Percentiles rank a stretch among this genome's conserved stretches.
phyloP scores from a whole-genome alignment of 1,139 yeast genomes.

The Insectozyma bohioensis region DNA sequence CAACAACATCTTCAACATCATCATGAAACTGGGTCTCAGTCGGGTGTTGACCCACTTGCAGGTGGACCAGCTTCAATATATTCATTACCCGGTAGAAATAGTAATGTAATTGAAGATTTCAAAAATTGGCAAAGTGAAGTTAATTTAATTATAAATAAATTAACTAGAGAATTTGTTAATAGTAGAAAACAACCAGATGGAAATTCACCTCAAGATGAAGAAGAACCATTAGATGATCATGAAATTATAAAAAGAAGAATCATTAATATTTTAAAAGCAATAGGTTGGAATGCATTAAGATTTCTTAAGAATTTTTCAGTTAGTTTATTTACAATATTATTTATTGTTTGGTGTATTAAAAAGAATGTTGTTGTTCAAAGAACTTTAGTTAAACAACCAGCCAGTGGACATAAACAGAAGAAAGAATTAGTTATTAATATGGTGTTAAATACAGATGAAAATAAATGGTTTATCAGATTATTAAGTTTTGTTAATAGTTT shows the following conservation, averaged over 20 bases:
- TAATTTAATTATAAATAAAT: conserved; percentile 38
- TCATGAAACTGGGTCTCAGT: conserved; percentile 12
- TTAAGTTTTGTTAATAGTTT: conserved; percentile 39
- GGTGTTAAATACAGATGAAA: conserved; percentile 45
- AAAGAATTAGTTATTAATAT: conserved; percentile 47
- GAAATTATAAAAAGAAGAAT: conserved; percentile 26
- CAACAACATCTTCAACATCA: conserved; percentile 6
- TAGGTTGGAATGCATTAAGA: conserved; percentile 30
- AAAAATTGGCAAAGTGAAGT: conserved; percentile 48
- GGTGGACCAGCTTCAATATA: conserved; percentile 24
- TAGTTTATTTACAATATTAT: conserved; percentile 38
- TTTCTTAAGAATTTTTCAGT: conserved; percentile 38
- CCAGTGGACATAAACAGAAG: conserved; percentile 20
- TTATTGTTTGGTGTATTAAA: conserved; percentile 46
- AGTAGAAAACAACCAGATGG: conserved; percentile 13
- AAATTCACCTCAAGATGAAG: conserved; percentile 15
- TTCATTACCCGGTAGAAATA: conserved; percentile 21
- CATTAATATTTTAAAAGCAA: conserved; percentile 22
- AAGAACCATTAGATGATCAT: conserved; percentile 21
- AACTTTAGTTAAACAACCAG: conserved; percentile 38
- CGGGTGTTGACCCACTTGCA: conserved; percentile 11
- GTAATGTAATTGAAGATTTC: conserved; percentile 32
- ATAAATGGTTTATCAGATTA: conserved; percentile 48
- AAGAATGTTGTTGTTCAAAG: conserved; percentile 41
- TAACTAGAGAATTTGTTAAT: conserved; percentile 36